Percentiles rank a stretch among this genome's conserved stretches.
Conservation (phyloP, 2,329 filamentous ascomycete species). For the Colletotrichum australisinense region DNA sequence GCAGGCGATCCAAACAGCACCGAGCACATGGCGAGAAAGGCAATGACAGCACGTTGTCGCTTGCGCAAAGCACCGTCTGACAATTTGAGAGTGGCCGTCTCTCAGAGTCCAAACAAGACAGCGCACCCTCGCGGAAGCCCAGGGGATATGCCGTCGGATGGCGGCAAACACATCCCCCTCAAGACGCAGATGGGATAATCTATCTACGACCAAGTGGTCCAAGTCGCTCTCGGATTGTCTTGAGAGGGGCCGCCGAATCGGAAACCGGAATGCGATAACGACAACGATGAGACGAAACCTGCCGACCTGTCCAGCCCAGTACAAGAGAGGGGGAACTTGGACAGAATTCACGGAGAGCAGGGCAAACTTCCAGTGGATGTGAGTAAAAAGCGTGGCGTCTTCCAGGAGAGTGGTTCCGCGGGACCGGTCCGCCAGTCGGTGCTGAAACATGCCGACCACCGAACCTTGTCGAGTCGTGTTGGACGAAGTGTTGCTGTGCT, state of each 20-base stretch:
- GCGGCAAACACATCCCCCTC: slow-evolving; percentile 11
- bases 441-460: slow-evolving; percentile 25
- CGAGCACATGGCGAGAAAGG: not conserved
- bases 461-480: slow-evolving; percentile 23
- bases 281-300: slow-evolving; percentile 15
- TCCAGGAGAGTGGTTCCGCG: slow-evolving; percentile 24
- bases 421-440: slow-evolving; percentile 27
- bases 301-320: not conserved
- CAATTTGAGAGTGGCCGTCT: not conserved
- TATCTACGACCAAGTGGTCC: not conserved
- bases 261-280: not conserved
- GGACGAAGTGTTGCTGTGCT: not conserved
- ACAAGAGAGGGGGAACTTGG: not conserved
- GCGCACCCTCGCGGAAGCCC: slow-evolving; percentile 10
- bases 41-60: not conserved
- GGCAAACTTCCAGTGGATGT: slow-evolving; percentile 10
- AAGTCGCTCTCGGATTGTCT: not conserved
- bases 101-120: not conserved
- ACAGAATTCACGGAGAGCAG: not conserved
- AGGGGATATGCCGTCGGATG: slow-evolving; percentile 16
- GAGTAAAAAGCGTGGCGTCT: not conserved
- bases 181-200: slow-evolving; percentile 18
- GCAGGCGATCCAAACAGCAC: not conserved
- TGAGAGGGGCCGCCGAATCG: slow-evolving; percentile 8
- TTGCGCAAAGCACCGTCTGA: not conserved